A percentile compares a stretch with the other conserved stretches of the same genome.
phyloP scores from a whole-genome alignment of 768 basidiomycete genomes.

The Lentinula detonsa region DNA sequence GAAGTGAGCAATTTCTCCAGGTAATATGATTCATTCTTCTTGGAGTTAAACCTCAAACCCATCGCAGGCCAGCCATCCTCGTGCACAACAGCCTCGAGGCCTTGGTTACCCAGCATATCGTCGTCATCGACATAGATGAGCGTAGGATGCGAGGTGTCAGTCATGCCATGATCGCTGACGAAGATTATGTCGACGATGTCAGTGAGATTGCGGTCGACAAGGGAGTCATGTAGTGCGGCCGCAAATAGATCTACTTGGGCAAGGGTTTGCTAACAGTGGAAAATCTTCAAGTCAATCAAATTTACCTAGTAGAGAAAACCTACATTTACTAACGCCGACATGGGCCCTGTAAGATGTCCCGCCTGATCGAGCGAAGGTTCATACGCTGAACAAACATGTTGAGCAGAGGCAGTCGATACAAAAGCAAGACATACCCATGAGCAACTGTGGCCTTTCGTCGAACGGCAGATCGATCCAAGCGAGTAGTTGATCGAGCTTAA shows the following conservation, averaged over 20 bases:
- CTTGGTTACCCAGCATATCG: slow-evolving; percentile 67
- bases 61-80: slow-evolving; percentile 89
- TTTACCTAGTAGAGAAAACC: slow-evolving; percentile 14
- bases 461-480: slow-evolving; percentile 75
- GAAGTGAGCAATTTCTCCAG: slow-evolving; percentile 49
- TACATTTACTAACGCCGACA: slow-evolving; percentile 67
- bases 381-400: slow-evolving; percentile 43
- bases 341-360: slow-evolving; percentile 67
- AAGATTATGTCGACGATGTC: slow-evolving; percentile 86
- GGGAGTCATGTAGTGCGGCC: slow-evolving; percentile 53
- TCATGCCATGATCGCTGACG: slow-evolving; percentile 92
- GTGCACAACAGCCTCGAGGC: slow-evolving; percentile 56
- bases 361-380: slow-evolving; percentile 86
- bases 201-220: slow-evolving; percentile 68
- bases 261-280: slow-evolving; percentile 50
- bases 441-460: slow-evolving; percentile 67
- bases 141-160: slow-evolving; percentile 75
- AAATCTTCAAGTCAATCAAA: neutral
- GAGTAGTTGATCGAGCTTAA: slow-evolving; percentile 74
- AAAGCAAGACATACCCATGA: slow-evolving; percentile 46
- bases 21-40: slow-evolving; percentile 52
- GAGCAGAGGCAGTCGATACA: neutral
- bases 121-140: slow-evolving; percentile 82
- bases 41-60: slow-evolving; percentile 68
- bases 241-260: slow-evolving; percentile 69